Conservation (phyloP, 495 filamentous ascomycete genomes). For the Neurospora terricola region DNA sequence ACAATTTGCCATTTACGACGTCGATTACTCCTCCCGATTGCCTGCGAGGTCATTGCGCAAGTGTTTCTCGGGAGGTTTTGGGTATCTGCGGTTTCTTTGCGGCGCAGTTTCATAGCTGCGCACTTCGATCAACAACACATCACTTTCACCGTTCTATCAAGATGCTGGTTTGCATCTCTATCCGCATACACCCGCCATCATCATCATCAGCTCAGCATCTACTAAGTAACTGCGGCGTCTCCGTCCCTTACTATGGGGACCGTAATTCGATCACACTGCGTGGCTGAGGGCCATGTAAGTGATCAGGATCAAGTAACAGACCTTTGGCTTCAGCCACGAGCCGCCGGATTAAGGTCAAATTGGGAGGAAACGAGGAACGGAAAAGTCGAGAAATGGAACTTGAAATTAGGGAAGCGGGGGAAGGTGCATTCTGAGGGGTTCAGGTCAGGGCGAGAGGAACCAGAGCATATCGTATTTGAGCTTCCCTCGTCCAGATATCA, state of each 20-base stretch:
- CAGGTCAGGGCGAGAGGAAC: not conserved
- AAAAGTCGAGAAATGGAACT: not conserved
- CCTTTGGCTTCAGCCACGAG: not conserved
- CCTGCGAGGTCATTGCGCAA: not conserved
- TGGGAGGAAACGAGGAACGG: not conserved
- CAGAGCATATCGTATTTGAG: not conserved
- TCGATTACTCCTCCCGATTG: not conserved
- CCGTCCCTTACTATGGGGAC: not conserved
- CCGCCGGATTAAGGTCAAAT: not conserved
- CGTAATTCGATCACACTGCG: not conserved
- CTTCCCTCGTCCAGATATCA: not conserved
- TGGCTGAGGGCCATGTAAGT: not conserved
- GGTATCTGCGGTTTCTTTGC: not conserved
- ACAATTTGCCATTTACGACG: not conserved
- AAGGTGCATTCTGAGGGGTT: not conserved
- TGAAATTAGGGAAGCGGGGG: not conserved
- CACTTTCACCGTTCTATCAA: not conserved
- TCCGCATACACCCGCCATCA: not conserved
- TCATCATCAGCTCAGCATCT: not conserved
- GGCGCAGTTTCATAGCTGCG: not conserved
- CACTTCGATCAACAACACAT: not conserved
- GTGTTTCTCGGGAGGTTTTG: not conserved
- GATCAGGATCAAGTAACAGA: not conserved
- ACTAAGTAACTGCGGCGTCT: not conserved
- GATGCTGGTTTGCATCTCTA: not conserved